Base-by-base conservation (phyloP, 2,329 filamentous ascomycete genomes). In the Fusarium chuoi region DNA sequence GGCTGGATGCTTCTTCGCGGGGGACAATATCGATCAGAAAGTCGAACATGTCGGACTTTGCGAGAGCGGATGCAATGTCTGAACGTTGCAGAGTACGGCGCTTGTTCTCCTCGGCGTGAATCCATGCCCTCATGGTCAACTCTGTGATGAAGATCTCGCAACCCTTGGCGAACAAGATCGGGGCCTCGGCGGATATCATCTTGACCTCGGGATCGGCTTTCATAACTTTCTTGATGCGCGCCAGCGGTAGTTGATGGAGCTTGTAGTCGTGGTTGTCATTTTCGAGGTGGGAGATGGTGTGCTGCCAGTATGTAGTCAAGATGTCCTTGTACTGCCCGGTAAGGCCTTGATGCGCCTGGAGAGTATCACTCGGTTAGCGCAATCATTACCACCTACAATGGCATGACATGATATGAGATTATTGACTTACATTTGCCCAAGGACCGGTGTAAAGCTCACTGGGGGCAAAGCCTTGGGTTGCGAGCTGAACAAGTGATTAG, bases 191-290 rank as follows among this genome's bases (percentile, higher is more conserved):
- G 8, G 95, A 98, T 73, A 99, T 99, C 96, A 99, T 99, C 87
- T 99, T 99, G 54, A 99, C 96, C 79, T 99, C 96, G 0, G 96
- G 96, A 77, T 99, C 96, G 2, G 96, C 96, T 85, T 99, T 99
- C 96, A 99, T 99, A 75, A 99, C 96, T 84, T 99, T 99, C 88
- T 99, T 99, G 86, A 99, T 99, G 62, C 96, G 93, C n/a, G 96
- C 96, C 45, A 99, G 88, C 4, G 96, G 96, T 44, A 99, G 88
- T 83, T 98, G 96, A 82, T 99, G 96, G 64, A 98, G 90, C 85
- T 99, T 99, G 88, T 98, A 99, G 84, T 99, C 96, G 83, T 99
- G 96, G 55, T 93, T 94, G 79, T 98, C 96, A 68, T 90, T 94
- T 85, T 99, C 96, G 67, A 99, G 90, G 82, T 97, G 95, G 76